Conservation (phyloP, 805 yeast genomes). For the Ogataea nonfermentans region DNA sequence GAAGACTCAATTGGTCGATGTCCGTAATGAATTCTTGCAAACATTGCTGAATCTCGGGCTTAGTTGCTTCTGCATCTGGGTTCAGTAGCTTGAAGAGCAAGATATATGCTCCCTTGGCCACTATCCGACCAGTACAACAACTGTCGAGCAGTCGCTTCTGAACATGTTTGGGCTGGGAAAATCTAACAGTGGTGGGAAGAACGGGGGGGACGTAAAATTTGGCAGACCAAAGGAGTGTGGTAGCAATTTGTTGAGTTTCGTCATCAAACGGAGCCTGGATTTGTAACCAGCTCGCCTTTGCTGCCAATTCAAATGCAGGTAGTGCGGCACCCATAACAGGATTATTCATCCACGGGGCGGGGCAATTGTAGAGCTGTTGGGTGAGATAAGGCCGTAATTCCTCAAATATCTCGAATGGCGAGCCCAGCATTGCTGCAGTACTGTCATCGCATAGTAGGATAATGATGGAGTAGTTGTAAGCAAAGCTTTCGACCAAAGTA, state of each 20-base stretch:
- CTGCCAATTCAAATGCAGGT: constrained; percentile 37
- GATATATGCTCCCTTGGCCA: constrained; percentile 13
- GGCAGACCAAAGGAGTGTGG: constrained; percentile 11
- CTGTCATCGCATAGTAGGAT: constrained; percentile 33
- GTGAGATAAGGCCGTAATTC: constrained; percentile 32
- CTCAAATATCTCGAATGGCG: constrained; percentile 40
- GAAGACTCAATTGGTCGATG: constrained; percentile 12
- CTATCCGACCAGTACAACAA: constrained; percentile 15
- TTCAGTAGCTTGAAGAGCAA: constrained; percentile 13
- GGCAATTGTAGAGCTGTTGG: constrained; percentile 34
- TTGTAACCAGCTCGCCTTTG: constrained; percentile 36
- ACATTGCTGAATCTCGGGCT: constrained; percentile 13
- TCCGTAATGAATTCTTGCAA: constrained; percentile 7
- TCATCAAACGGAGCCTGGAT: constrained; percentile 17
- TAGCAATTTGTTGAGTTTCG: constrained; percentile 7
- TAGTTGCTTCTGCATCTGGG: constrained; percentile 7
- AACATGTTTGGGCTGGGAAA: constrained; percentile 18
- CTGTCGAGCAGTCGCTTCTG: constrained; percentile 19
- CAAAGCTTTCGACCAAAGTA: constrained; percentile 42
- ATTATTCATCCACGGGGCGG: constrained; percentile 38
- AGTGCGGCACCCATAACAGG: constrained; percentile 41
- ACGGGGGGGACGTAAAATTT: constrained; percentile 18
- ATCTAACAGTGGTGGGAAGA: constrained; percentile 17
- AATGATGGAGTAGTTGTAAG: constrained; percentile 40
- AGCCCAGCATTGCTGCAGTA: constrained; percentile 32